Conservation (phyloP, 2,329 filamentous ascomycete species). For the Exutisphaerella laricina region DNA sequence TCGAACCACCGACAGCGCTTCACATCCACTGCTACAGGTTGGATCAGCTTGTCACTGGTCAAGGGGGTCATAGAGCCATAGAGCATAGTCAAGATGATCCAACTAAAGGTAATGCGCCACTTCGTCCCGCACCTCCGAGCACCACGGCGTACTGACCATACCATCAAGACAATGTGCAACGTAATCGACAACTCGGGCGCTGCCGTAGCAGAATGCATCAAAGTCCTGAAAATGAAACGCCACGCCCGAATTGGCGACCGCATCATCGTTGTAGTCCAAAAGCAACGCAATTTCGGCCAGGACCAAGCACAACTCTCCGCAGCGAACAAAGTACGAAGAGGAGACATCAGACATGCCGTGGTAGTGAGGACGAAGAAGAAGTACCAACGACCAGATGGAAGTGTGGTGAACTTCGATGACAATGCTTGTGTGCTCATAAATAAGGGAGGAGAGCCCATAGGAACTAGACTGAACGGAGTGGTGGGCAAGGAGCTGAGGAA, state of each 20-base stretch:
- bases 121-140: too few species aligned
- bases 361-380: conserved; percentile 89
- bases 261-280: conserved; percentile 96
- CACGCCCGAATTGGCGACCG: conserved; percentile 89
- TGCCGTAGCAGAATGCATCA: conserved; percentile 91
- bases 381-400: conserved; percentile 80
- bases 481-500: conserved; percentile 84
- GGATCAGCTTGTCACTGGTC: too few species aligned
- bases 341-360: conserved; percentile 93
- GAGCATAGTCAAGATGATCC: conserved; percentile 65
- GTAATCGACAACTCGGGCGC: conserved; percentile 99
- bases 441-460: conserved; percentile 93
- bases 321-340: conserved; percentile 90
- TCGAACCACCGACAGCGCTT: too few species aligned
- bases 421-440: conserved; percentile 97
- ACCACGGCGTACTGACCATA: not conserved
- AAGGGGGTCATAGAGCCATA: not conserved
- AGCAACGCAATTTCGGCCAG: conserved; percentile 72
- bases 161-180: conserved; percentile 84
- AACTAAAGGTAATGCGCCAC: conserved; percentile 43
- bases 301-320: conserved; percentile 67
- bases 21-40: too few species aligned
- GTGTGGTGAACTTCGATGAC: conserved; percentile 88
- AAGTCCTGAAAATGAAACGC: conserved; percentile 84
- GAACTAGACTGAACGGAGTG: conserved; percentile 80